Percentiles rank a stretch among this genome's conserved stretches.
Evolutionary conservation across 1,284 basidiomycete species (phyloP).

Genomic region (Trichosporon ovoides): DNA sequence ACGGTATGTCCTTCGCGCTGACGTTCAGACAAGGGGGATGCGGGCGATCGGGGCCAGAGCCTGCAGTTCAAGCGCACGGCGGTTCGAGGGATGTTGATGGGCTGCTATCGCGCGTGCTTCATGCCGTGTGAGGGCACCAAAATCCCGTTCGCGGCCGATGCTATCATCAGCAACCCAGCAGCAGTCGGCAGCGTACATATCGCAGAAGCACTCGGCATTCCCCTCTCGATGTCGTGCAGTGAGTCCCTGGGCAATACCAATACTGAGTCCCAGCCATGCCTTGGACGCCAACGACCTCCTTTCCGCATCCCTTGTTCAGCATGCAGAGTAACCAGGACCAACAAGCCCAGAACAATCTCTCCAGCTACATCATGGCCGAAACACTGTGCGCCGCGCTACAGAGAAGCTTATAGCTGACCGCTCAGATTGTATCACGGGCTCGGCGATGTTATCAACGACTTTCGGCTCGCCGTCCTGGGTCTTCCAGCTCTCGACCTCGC

Average conservation of each 20-base stretch:
- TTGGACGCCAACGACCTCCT: slow-evolving; percentile 60
- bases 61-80: slow-evolving; percentile 40
- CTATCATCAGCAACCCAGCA: slow-evolving; percentile 62
- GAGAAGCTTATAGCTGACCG: not conserved
- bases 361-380: slow-evolving; percentile 58
- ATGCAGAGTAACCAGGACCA: slow-evolving; percentile 54
- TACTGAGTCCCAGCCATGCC: slow-evolving; percentile 57
- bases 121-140: slow-evolving; percentile 52
- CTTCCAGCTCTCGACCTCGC: slow-evolving; percentile 53
- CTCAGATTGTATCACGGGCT: slow-evolving; percentile 47
- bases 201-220: slow-evolving; percentile 61
- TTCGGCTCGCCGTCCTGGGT: slow-evolving; percentile 55
- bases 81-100: slow-evolving; percentile 54
- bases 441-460: slow-evolving; percentile 59
- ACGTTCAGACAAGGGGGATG: slow-evolving; percentile 31
- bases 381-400: slow-evolving; percentile 40
- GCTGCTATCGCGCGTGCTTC: slow-evolving; percentile 57
- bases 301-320: slow-evolving; percentile 62
- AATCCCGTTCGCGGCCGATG: slow-evolving; percentile 56
- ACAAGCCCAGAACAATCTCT: slow-evolving; percentile 51
- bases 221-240: slow-evolving; percentile 52
- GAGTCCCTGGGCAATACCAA: not conserved
- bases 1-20: not conserved
- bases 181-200: slow-evolving; percentile 62
- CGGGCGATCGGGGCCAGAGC: slow-evolving; percentile 35